Conservation (phyloP, 106 monocot species). For the Dendrobium chrysotoxum region DNA sequence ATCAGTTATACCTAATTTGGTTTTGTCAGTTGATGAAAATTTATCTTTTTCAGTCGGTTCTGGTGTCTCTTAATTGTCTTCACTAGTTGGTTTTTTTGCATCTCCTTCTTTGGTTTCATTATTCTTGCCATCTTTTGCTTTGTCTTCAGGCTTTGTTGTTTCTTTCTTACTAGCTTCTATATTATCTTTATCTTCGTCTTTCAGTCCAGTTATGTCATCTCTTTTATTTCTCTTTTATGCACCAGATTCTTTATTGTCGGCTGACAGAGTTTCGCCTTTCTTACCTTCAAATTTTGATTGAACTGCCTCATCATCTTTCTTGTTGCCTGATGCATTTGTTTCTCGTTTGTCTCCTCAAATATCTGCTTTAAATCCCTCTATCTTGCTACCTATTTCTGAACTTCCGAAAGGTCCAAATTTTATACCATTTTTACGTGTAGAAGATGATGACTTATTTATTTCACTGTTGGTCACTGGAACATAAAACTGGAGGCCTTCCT, state of each 20-base stretch:
- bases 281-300: too few relatives aligned
- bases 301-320: too few relatives aligned
- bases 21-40: background rate
- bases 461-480: background rate
- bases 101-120: background rate
- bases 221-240: too few relatives aligned
- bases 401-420: background rate
- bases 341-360: background rate
- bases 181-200: too few relatives aligned
- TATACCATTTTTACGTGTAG: background rate
- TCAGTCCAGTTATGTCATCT: too few relatives aligned
- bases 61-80: background rate
- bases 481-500: conserved; percentile 1
- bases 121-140: background rate
- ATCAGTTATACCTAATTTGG: background rate
- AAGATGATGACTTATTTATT: background rate
- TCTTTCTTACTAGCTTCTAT: too few relatives aligned
- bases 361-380: background rate
- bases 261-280: too few relatives aligned
- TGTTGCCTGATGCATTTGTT: too few relatives aligned
- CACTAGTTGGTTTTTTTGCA: background rate
- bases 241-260: too few relatives aligned
- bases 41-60: background rate
- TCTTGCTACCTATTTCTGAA: background rate
- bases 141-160: background rate